Percentiles rank a stretch among this genome's conserved stretches.
Conservation (phyloP, 1,284 basidiomycete species). For the Lentinula novae-zelandiae region DNA sequence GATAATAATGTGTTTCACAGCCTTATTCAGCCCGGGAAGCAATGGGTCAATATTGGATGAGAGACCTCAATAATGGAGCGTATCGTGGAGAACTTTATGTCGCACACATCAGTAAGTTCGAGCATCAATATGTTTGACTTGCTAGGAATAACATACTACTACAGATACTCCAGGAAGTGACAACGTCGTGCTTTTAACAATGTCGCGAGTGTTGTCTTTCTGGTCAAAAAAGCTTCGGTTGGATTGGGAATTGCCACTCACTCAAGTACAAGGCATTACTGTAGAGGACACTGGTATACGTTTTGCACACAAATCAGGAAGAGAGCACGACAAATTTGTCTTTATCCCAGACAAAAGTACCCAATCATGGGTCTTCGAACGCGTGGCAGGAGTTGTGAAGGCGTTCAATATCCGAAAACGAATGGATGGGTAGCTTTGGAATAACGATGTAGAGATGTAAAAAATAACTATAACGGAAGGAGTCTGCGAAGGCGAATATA, state of each 20-base stretch:
- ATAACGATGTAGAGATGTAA: background rate
- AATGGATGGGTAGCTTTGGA: constrained; percentile 49
- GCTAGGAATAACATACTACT: background rate
- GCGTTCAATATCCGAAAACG: constrained; percentile 66
- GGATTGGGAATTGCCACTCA: constrained; percentile 91
- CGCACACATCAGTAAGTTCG: constrained; percentile 77
- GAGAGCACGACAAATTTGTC: constrained; percentile 72
- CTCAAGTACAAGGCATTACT: constrained; percentile 83
- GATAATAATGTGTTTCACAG: constrained; percentile 32
- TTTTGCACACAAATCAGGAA: constrained; percentile 75
- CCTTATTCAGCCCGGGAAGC: constrained; percentile 89
- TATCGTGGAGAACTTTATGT: constrained; percentile 88
- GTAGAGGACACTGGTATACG: constrained; percentile 88
- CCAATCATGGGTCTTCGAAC: constrained; percentile 75
- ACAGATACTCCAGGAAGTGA: constrained; percentile 78
- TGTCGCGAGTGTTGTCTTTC: constrained; percentile 78
- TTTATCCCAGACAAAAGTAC: constrained; percentile 70
- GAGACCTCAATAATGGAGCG: constrained; percentile 84
- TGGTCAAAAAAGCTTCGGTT: constrained; percentile 83
- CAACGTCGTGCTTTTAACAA: constrained; percentile 82
- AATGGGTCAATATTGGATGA: constrained; percentile 95
- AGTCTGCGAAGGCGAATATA: background rate
- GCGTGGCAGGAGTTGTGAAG: constrained; percentile 71
- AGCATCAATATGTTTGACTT: constrained; percentile 1
- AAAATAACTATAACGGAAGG: background rate